A percentile compares a stretch with the other conserved stretches of the same genome.
These are phyloP conservation scores for Saposhnikovia divaricata DNA, from an alignment of 129 eudicot species.

Conservation along the genomic window DNA sequence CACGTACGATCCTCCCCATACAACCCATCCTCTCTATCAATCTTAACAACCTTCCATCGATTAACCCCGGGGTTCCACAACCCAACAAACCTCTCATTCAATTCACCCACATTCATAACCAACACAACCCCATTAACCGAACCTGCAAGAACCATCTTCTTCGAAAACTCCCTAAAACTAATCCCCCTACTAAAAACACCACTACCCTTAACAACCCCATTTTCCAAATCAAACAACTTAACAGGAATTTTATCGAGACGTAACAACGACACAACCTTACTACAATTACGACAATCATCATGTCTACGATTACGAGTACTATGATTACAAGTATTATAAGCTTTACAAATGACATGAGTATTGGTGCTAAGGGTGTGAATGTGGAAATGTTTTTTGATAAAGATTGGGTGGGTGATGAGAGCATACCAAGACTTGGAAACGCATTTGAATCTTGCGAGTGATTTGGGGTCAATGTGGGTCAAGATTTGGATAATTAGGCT, in stretches of 20 bases:
- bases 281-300: no score
- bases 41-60: background rate
- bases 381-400: background rate
- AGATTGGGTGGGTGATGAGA: background rate
- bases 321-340: background rate
- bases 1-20: no score
- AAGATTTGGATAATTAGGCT: background rate
- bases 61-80: background rate
- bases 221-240: no score
- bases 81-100: background rate
- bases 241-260: background rate
- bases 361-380: background rate
- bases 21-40: background rate
- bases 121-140: slow-evolving; percentile 3
- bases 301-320: background rate
- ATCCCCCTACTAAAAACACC: no score
- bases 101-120: background rate
- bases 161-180: no score
- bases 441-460: background rate
- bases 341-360: background rate
- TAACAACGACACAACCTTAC: background rate
- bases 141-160: background rate
- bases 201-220: no score
- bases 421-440: background rate
- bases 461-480: background rate